Evolutionary conservation across 2,329 filamentous ascomycete genomes (phyloP).

Genomic region (Albifimbria verrucaria): DNA sequence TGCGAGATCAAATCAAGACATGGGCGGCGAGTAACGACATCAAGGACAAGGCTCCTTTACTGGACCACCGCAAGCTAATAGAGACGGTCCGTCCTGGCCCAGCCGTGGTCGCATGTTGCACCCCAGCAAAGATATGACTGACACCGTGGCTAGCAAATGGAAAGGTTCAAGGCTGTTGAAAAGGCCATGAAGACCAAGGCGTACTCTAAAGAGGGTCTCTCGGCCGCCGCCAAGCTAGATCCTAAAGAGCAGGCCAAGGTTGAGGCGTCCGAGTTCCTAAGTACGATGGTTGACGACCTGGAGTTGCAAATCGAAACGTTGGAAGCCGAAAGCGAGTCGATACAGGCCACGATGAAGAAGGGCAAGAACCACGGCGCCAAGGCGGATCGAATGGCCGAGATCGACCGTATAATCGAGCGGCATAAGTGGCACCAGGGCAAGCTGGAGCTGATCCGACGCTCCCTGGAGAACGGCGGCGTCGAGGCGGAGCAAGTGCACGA

Average conservation of each 20-base stretch:
- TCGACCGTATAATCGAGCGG: constrained; percentile 79
- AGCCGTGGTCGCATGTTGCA: constrained; percentile 1
- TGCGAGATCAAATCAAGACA: constrained; percentile 98
- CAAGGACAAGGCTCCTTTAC: constrained; percentile 95
- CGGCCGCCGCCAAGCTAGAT: constrained; percentile 86
- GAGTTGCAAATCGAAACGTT: constrained; percentile 90
- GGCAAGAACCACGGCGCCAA: constrained; percentile 84
- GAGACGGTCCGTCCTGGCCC: constrained; percentile 71
- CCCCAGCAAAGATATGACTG: constrained; percentile 12
- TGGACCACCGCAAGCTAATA: constrained; percentile 93
- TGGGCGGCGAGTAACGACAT: constrained; percentile 98
- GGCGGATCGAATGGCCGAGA: constrained; percentile 81
- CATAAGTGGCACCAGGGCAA: constrained; percentile 97
- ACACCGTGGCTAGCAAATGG: constrained; percentile 74
- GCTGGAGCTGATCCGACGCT: constrained; percentile 84
- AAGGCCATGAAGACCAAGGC: constrained; percentile 99
- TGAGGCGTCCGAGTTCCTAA: constrained; percentile 83
- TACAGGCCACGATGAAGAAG: constrained; percentile 91
- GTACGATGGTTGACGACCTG: constrained; percentile 83
- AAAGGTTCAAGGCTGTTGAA: constrained; percentile 99
- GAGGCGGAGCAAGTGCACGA: constrained; percentile 85
- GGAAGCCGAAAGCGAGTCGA: constrained; percentile 82
- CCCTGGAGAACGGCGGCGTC: constrained; percentile 87
- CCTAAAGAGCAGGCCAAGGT: constrained; percentile 96
- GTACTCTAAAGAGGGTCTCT: constrained; percentile 96